Evolutionary conservation across 1,139 yeast species (phyloP).

Genomic region (Kodamaea alishanica): DNA sequence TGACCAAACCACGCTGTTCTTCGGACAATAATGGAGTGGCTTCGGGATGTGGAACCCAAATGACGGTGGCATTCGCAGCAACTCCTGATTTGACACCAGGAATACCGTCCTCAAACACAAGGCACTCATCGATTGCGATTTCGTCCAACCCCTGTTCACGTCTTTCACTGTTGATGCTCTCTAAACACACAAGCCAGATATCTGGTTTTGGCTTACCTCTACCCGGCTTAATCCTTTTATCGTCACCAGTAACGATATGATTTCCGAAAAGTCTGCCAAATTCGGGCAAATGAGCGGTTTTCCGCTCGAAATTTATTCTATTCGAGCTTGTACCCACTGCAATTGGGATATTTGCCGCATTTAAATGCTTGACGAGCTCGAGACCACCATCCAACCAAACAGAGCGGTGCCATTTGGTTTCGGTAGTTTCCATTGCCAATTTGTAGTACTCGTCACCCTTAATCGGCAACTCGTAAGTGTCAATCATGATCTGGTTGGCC

Average conservation of each 20-base stretch:
- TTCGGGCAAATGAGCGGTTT: constrained; percentile 63
- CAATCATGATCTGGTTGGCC: constrained; percentile 57
- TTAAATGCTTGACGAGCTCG: constrained; percentile 56
- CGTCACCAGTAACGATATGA: constrained; percentile 85
- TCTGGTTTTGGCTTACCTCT: constrained; percentile 93
- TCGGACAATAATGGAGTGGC: constrained; percentile 53
- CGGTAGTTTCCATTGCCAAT: constrained; percentile 53
- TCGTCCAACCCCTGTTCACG: constrained; percentile 31
- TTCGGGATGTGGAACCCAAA: constrained; percentile 88
- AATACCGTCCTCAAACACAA: constrained; percentile 91
- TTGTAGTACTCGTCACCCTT: constrained; percentile 59
- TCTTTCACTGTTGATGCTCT: constrained; percentile 54
- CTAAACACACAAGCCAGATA: constrained; percentile 82
- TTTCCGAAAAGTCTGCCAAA: constrained; percentile 62
- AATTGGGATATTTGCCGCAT: constrained; percentile 56
- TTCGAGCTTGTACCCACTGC: constrained; percentile 93
- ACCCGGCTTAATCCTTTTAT: constrained; percentile 72
- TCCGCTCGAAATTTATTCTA: constrained; percentile 52
- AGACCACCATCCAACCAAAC: constrained; percentile 80
- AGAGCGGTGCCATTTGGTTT: constrained; percentile 57
- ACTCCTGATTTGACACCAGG: constrained; percentile 82
- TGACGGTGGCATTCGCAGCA: constrained; percentile 79
- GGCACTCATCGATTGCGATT: constrained; percentile 70
- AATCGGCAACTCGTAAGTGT: constrained; percentile 63
- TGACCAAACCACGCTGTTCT: constrained; percentile 44